These are phyloP conservation scores for Plasmodium billcollinsi DNA, from an alignment of 169 alveolate species.

Conservation along the genomic window DNA sequence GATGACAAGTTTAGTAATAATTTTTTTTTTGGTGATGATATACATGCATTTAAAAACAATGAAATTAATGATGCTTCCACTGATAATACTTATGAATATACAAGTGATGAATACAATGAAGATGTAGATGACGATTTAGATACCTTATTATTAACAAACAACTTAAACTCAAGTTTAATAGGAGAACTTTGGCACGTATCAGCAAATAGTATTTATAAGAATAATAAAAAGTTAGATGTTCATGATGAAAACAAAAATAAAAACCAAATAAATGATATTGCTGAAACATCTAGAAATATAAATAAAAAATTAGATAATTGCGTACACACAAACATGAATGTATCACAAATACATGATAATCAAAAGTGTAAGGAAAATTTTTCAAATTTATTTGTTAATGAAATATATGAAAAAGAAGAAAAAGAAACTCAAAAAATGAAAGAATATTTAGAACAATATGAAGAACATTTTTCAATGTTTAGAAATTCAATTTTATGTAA, in stretches of 20 bases:
- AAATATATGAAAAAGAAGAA: conserved; percentile 61
- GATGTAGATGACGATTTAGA: conserved; percentile 67
- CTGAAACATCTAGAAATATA: neutral
- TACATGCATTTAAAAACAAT: neutral
- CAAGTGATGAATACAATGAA: conserved; percentile 1
- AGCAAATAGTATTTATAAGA: conserved; percentile 58
- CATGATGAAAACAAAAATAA: neutral
- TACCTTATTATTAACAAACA: conserved; percentile 52
- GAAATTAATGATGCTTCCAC: neutral
- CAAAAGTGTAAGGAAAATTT: neutral
- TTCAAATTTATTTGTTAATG: conserved; percentile 26
- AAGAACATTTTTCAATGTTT: conserved; percentile 39
- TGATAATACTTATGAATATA: neutral
- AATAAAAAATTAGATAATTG: neutral
- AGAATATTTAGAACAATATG: conserved; percentile 61
- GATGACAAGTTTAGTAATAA: neutral
- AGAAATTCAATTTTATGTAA: conserved; percentile 62
- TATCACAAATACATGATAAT: neutral
- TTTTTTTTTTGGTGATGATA: neutral
- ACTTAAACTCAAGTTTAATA: conserved; percentile 60
- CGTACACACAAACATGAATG: neutral
- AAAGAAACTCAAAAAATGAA: conserved; percentile 64
- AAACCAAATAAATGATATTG: neutral
- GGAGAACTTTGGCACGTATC: conserved; percentile 76
- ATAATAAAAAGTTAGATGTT: neutral